These are phyloP conservation scores for Metrosideros polymorpha DNA, from an alignment of 441 rosid genomes.

Conservation along the genomic window DNA sequence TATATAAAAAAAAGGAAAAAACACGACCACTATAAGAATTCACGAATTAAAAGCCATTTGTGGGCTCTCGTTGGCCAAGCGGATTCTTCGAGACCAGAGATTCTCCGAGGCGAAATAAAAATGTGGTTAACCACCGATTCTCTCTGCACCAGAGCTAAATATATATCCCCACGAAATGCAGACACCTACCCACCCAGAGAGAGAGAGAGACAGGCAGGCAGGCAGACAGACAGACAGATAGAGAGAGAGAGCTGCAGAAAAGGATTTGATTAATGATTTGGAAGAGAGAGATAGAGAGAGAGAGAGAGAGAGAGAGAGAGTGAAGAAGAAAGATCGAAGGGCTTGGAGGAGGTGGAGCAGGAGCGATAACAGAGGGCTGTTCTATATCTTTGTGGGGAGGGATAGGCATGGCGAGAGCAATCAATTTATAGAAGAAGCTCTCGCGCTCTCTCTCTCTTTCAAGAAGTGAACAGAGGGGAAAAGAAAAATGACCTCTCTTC, in stretches of 20 bases:
- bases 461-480: accelerated
- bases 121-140: neutral
- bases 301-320: neutral
- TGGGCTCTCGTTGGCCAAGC: neutral
- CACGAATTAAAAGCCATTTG: neutral
- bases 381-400: neutral
- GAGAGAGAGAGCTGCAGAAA: neutral
- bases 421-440: neutral
- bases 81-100: slow-evolving; percentile 4
- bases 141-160: neutral
- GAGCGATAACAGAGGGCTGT: neutral
- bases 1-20: neutral
- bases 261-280: neutral
- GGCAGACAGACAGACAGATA: neutral
- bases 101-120: neutral
- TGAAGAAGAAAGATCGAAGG: neutral
- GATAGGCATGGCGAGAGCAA: neutral
- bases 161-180: neutral
- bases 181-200: neutral
- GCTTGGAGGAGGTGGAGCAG: neutral
- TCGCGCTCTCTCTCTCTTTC: too few species aligned
- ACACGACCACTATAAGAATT: neutral
- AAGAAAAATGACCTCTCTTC: neutral
- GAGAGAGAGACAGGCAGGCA: neutral
- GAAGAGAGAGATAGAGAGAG: too few species aligned